Evolutionary conservation across 2,329 filamentous ascomycete genomes (phyloP).

Genomic region (Chaetomium sp.): DNA sequence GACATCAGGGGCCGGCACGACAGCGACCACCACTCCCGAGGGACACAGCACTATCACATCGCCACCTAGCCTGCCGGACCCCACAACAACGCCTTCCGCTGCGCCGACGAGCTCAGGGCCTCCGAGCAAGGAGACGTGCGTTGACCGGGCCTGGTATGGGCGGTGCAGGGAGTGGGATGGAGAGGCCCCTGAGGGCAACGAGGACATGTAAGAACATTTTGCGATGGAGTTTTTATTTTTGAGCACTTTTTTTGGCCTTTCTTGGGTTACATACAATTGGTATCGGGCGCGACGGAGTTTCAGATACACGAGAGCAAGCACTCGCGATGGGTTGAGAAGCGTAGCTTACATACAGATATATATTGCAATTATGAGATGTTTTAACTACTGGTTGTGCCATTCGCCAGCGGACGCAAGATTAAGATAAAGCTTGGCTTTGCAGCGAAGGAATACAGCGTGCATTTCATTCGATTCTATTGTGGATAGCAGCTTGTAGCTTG

Average conservation of each 20-base stretch:
- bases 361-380: too few relatives aligned
- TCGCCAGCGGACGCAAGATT: too few relatives aligned
- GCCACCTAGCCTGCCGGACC: conserved; percentile 22
- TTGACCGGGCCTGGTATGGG: conserved; percentile 21
- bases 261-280: conserved; percentile 3
- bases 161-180: conserved; percentile 21
- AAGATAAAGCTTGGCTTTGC: too few relatives aligned
- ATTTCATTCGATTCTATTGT: too few relatives aligned
- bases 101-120: conserved; percentile 14
- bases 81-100: conserved; percentile 27
- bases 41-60: conserved; percentile 23
- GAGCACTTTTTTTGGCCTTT: conserved; percentile 6
- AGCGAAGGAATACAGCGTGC: too few relatives aligned
- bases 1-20: conserved; percentile 18
- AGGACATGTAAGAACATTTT: conserved; percentile 20
- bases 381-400: too few relatives aligned
- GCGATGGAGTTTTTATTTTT: conserved; percentile 1
- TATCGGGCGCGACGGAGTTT: neutral
- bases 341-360: too few relatives aligned
- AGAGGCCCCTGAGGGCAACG: neutral
- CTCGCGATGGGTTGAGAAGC: too few relatives aligned
- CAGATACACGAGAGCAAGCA: too few relatives aligned
- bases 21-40: conserved; percentile 20
- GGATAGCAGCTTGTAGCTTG: too few relatives aligned
- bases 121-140: conserved; percentile 9